A percentile compares a stretch with the other conserved stretches of the same genome.
Conservation (phyloP, 768 basidiomycete genomes). For the Boletus insuetus region DNA sequence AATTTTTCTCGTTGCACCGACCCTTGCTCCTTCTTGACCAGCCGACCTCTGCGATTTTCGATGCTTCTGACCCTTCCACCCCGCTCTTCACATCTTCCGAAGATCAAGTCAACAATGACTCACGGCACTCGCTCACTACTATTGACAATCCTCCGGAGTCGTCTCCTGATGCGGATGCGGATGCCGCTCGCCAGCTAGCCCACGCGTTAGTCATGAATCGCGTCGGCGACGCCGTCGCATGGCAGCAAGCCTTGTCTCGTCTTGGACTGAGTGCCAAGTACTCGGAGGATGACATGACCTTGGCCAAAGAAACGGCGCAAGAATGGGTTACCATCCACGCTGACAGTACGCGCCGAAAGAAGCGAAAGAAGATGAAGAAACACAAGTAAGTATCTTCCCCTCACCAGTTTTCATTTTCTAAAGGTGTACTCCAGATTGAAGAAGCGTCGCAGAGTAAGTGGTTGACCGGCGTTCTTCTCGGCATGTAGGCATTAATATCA, state of each 20-base stretch:
- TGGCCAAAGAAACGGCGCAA: conserved; percentile 53
- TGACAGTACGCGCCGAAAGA: conserved; percentile 84
- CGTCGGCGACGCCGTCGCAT: conserved; percentile 58
- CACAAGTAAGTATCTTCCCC: conserved; percentile 68
- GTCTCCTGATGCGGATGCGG: conserved; percentile 70
- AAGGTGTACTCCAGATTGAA: conserved; percentile 54
- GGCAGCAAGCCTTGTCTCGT: conserved; percentile 64
- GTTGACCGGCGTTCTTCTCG: conserved; percentile 1
- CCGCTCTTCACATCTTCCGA: conserved; percentile 18
- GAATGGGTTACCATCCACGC: conserved; percentile 65
- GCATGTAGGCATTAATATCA: conserved; percentile 15
- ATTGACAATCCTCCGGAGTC: conserved; percentile 47
- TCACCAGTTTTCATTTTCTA: conserved; percentile 7
- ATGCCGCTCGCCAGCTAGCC: conserved; percentile 77
- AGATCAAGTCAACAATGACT: conserved; percentile 28
- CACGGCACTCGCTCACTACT: conserved; percentile 22
- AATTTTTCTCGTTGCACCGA: conserved; percentile 81
- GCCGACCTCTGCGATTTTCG: conserved; percentile 56
- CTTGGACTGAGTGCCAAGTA: conserved; percentile 58
- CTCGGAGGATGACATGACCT: conserved; percentile 48
- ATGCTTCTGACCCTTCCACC: conserved; percentile 24
- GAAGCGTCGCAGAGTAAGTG: conserved; percentile 83
- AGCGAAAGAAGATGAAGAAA: conserved; percentile 94
- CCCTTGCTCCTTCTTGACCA: conserved; percentile 70
- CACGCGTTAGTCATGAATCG: conserved; percentile 67